These are phyloP conservation scores for Flaveria sonorensis DNA, from an alignment of 129 eudicot genomes.

Conservation along the genomic window DNA sequence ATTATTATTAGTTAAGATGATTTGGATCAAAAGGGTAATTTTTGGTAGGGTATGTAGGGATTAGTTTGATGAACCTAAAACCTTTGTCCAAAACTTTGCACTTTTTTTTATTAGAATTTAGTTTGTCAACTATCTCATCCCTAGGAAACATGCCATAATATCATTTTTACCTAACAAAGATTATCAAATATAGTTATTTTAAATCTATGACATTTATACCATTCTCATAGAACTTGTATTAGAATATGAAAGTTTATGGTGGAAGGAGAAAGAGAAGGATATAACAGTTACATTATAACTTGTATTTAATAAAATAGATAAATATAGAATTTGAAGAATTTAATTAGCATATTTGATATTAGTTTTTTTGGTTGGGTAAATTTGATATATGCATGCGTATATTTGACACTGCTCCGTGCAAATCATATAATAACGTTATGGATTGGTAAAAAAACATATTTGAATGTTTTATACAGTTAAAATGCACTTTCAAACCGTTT, in stretches of 20 bases:
- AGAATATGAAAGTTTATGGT: background rate
- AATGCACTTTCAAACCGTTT: background rate
- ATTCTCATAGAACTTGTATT: background rate
- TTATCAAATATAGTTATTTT: too few relatives aligned
- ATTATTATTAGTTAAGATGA: too few relatives aligned
- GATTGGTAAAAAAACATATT: too few relatives aligned
- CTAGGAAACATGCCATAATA: background rate
- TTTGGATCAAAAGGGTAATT: too few relatives aligned
- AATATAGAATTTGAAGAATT: background rate
- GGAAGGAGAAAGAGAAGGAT: too few relatives aligned
- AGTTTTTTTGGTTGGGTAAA: background rate
- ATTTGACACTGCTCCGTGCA: too few relatives aligned
- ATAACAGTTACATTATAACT: too few relatives aligned
- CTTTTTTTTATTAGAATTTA: background rate
- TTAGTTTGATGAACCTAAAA: too few relatives aligned
- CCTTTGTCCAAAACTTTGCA: background rate
- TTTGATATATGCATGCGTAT: background rate
- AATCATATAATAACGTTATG: background rate
- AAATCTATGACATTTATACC: too few relatives aligned
- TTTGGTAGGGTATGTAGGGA: background rate
- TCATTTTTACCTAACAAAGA: background rate
- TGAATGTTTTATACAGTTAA: background rate
- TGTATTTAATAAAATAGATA: too few relatives aligned
- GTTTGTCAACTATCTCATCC: too few relatives aligned
- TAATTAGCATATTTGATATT: too few relatives aligned